Base-by-base conservation (phyloP, 768 basidiomycete species). In the Pleurotus giganteus region DNA sequence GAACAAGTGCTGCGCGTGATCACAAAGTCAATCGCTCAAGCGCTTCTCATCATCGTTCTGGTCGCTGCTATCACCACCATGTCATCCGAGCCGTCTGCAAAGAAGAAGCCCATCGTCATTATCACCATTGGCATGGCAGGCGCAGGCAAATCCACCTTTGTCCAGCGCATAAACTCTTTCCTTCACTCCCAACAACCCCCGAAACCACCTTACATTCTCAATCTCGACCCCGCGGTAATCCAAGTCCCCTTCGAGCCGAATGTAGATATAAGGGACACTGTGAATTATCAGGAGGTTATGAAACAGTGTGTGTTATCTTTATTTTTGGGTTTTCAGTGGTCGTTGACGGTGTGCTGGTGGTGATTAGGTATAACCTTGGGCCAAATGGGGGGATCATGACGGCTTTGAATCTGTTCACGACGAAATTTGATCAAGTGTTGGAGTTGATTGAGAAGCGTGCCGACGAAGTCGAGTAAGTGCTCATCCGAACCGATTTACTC, bases 361-460 rank as follows among this genome's bases (percentile, higher is more conserved):
- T 54, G 57, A 52, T 53, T 74, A 97, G 94, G 74, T 99, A 99
- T 74, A 98, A 98, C 69, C 77, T 99, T 54, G 97, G 97, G 3
- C 97, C 97, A 1, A 99, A 98, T 68, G 97, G 97, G 26, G 97
- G 94, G 23, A 99, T 99, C 61, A 69, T 99, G 68, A 99, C 97
- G 21, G 91, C 96, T 1, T 79, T 99, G 65, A 99, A 99, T 68
- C 70, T 99, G 56, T 99, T 99, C 70, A 97, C 97, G 32, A 99
- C 97, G 9, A 99, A 98, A 70, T 95, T 99, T 61, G 97, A 99
- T 66, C 96, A 99, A 69, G 97, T 99, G 8, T 74, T 99, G 39
- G 81, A 81, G 13, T 75, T 95, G 57, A 86, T 99, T 17, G 97
- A 98, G 72, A 97, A 96, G 68, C 74, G 96, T 21, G 85, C 92